Evolutionary conservation across 345 rosid genomes (phyloP).

Genomic region (Lepidium sativum): DNA sequence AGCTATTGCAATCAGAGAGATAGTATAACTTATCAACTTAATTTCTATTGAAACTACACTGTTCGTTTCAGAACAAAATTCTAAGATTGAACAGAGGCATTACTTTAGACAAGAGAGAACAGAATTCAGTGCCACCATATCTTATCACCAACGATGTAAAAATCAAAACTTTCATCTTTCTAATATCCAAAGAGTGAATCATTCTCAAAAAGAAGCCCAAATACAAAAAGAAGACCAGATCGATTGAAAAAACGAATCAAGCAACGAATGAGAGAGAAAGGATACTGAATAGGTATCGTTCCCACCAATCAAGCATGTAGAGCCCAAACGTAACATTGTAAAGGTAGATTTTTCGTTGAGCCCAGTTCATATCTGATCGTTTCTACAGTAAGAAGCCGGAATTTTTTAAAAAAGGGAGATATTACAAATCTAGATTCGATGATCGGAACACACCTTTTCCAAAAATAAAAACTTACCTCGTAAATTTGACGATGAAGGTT

Average conservation of each 20-base stretch:
- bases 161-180: slow-evolving; percentile 1
- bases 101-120: not conserved
- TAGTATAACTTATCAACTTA: not conserved
- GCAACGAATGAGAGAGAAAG: slow-evolving; percentile 18
- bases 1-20: not conserved
- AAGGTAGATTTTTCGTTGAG: slow-evolving; percentile 90
- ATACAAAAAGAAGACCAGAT: slow-evolving; percentile 9
- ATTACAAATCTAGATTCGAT: slow-evolving; percentile 1
- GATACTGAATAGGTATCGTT: slow-evolving; percentile 98
- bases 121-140: not conserved
- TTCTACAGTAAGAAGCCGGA: slow-evolving; percentile 2
- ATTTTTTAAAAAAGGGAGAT: not conserved
- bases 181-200: not conserved
- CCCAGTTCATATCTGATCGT: slow-evolving; percentile 66
- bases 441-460: not conserved
- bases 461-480: not conserved
- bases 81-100: not conserved
- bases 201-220: not conserved
- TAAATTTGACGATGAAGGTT: not conserved
- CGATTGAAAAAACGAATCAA: not conserved
- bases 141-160: not conserved
- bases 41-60: not conserved
- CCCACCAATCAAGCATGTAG: slow-evolving; percentile 99
- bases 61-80: not conserved
- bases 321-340: slow-evolving; percentile 98